These are phyloP conservation scores for Erysimum cheiranthoides DNA, from an alignment of 345 rosid genomes.

Conservation along the genomic window DNA sequence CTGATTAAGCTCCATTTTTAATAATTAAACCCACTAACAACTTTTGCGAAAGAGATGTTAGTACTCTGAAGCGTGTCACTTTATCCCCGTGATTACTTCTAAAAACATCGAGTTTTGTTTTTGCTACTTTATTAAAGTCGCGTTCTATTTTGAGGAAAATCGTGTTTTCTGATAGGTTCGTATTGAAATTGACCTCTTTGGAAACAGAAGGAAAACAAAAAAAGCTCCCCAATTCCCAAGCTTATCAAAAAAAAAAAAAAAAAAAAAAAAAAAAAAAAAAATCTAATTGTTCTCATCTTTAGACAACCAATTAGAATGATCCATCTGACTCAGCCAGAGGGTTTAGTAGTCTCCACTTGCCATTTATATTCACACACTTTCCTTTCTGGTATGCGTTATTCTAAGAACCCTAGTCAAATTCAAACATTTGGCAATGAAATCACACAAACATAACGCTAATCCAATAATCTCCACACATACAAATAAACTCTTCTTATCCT, in stretches of 20 bases:
- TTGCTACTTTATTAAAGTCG: slow-evolving; percentile 5
- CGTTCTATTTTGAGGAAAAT: not conserved
- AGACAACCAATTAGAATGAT: slow-evolving; percentile 13
- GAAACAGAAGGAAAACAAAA: not conserved
- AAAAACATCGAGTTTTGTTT: slow-evolving; percentile 1
- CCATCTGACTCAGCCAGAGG: slow-evolving; percentile 30
- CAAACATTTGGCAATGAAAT: slow-evolving; percentile 3
- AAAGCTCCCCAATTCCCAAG: not conserved
- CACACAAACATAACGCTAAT: not conserved
- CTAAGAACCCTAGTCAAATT: slow-evolving; percentile 16
- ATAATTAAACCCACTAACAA: not conserved
- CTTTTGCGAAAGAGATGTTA: not conserved
- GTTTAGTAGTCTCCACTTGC: not conserved
- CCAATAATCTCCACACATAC: not conserved
- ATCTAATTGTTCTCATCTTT: slow-evolving; percentile 4
- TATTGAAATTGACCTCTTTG: slow-evolving; percentile 22
- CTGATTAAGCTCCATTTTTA: not conserved
- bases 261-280: too few relatives aligned
- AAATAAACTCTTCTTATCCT: not conserved
- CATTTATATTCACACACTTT: not conserved
- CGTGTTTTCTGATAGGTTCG: not conserved
- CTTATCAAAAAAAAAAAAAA: not conserved
- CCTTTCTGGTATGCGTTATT: slow-evolving; percentile 1
- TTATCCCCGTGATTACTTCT: slow-evolving; percentile 24
- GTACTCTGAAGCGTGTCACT: not conserved